Base-by-base conservation (phyloP, 179 eudicot species). In the Patellifolia procumbens region DNA sequence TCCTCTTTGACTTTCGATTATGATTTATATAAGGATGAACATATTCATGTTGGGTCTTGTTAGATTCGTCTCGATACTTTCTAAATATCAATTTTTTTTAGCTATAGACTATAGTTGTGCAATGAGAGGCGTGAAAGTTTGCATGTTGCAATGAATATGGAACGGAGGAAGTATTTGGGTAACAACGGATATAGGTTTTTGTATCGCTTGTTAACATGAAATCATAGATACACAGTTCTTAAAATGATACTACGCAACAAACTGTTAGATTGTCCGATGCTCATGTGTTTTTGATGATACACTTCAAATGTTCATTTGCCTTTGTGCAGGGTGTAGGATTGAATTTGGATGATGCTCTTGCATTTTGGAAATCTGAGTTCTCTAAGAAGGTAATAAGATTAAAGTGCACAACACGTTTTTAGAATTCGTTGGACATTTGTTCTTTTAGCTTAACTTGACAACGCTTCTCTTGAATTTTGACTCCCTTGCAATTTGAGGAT, bases 341-440 rank as follows among this genome's bases (percentile, higher is more conserved):
- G 84, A 87, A 88, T 55, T 85, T 96, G 86, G 99, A 96, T 81
- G 99, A 96, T 83, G 99, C 99, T 70, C 96, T 93, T 78, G 96
- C 93, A 48, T 93, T 95, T 68, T 93, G 98, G 98, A 93, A 85
- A 86, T 83, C 92, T 46, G 99, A 95, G 89, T 95, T 95, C 85
- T 90, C 97, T 66, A 81, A 79, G 69, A 95, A 93, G 91, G 98
- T 95, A 80, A 74, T 69, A 24, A 35, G 19, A 31, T 74, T 13
- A 62, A 31, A 32, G 1, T 11, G 4, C 24, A 13, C 35, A 24
- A 76, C 39, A 37, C 53, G 34, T 64, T 46, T 53, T 51, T 49
- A 46, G 29, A 28, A 10, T 22, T 31, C 49, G 20, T 17, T n/a
- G 59, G 4, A 32, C 9, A 12, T 74, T 12, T 9, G 3, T 1